phyloP scores from a whole-genome alignment of 331 rosid species.

The Arachis monticola region DNA sequence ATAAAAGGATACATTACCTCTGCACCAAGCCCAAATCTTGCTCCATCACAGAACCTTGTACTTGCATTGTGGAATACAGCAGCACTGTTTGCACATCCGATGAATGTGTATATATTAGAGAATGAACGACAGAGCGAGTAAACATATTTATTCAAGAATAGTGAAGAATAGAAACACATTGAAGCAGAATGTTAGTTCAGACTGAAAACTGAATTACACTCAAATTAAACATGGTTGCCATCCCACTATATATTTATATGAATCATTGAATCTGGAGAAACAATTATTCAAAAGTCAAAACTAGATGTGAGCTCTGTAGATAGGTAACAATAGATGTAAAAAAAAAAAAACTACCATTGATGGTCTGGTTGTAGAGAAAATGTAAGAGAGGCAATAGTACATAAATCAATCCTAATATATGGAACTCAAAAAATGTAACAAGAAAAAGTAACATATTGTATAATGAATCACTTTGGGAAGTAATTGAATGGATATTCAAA shows the following conservation, averaged over 20 bases:
- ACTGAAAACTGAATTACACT: not conserved
- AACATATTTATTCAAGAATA: not conserved
- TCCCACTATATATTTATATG: not conserved
- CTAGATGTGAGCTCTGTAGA: not conserved
- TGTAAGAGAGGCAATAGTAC: no score
- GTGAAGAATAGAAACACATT: conserved; percentile 17
- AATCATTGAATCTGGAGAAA: not conserved
- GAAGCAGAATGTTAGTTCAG: conserved; percentile 1
- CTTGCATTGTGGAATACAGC: conserved; percentile 91
- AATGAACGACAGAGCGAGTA: conserved; percentile 15
- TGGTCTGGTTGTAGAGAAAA: no score
- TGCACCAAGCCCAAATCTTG: conserved; percentile 85
- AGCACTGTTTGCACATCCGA: conserved; percentile 54
- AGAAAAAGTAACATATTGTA: not conserved
- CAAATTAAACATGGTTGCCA: not conserved
- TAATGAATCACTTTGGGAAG: not conserved
- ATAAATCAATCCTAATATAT: not conserved
- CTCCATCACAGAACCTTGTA: conserved; percentile 77
- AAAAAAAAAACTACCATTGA: no score
- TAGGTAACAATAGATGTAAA: not conserved
- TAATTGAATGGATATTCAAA: conserved; percentile 4
- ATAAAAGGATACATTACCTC: conserved; percentile 52
- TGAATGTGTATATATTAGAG: not conserved
- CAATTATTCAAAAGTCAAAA: not conserved
- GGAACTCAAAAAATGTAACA: not conserved